Evolutionary conservation across 2,329 filamentous ascomycete genomes (phyloP), one percentile per base, ranked within the genome.

Genomic region (Diplocarpon rosae): DNA sequence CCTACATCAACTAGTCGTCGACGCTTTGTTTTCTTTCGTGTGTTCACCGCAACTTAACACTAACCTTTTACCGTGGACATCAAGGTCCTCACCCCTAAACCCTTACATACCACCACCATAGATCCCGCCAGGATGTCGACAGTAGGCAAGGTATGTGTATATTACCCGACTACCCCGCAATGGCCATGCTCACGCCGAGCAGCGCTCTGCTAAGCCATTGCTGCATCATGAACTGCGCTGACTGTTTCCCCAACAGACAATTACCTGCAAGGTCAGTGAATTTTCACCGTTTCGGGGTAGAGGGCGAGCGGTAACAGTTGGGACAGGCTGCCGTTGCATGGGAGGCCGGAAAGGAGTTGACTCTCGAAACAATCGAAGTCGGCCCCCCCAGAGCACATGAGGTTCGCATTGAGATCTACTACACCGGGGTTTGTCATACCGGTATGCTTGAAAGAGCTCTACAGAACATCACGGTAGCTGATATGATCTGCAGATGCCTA

Each of bases 361-460:
- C 73, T 59, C 76, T 96, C 56, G 92, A 98, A 70, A 86, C 94
- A 57, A 74, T 98, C 59, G 89, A 96, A 70, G 92, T 98, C 54
- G 78, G 75, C 42, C 84, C 90, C 52, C 92, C 92, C 48, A 80
- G 75, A 68, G 89, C 90, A 50, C 78, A 94, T 69, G 92, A 98
- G 71, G 92, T 98, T 63, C 86, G 92, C 60, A 95, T 98, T 63
- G 72, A 96, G 73, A 86, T 96, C 65, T 83, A 90, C 74, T 93
- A 95, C 73, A 98, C 92, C 43, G 92, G 92, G 68, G 92, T 98
- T 64, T 98, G 92, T 74, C 92, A 98, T 72, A 98, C 90, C 64
- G 86, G 86, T 92, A 69, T 57, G 65, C 62, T 37, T 20, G 8
- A 30, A 15, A 1, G 3, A 12, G 10, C 14, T 16, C 5, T 13